These are phyloP conservation scores for Cryptococcus wingfieldii DNA, from an alignment of 1,284 basidiomycete species.

Conservation along the genomic window DNA sequence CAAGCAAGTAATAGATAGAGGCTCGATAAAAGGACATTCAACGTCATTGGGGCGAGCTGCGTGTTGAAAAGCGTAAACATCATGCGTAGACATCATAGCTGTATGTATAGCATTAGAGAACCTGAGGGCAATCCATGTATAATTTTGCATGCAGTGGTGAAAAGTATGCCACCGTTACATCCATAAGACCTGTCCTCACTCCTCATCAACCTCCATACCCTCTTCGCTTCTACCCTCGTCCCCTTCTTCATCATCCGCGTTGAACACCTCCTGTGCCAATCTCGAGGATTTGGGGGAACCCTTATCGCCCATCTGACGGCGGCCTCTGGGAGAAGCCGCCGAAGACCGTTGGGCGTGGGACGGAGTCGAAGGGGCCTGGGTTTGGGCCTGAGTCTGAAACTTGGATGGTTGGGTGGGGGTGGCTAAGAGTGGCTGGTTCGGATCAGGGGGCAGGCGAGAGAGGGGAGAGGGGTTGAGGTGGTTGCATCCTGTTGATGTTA, in stretches of 20 bases:
- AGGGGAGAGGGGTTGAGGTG: slow-evolving; percentile 43
- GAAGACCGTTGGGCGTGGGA: slow-evolving; percentile 2
- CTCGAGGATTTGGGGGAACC: slow-evolving; percentile 32
- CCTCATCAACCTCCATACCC: slow-evolving; percentile 14
- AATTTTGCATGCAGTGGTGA: no score
- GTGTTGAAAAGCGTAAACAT: not conserved
- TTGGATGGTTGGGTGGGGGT: not conserved
- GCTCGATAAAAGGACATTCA: no score
- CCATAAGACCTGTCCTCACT: slow-evolving; percentile 36
- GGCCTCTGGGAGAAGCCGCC: slow-evolving; percentile 15
- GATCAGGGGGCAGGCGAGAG: slow-evolving; percentile 12
- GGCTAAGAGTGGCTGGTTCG: not conserved
- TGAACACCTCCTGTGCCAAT: slow-evolving; percentile 39
- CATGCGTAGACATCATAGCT: not conserved
- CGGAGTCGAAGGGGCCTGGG: slow-evolving; percentile 1
- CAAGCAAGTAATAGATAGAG: no score
- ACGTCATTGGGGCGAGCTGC: no score
- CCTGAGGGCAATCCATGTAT: not conserved
- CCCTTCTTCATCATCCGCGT: slow-evolving; percentile 21
- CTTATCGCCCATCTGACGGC: slow-evolving; percentile 17
- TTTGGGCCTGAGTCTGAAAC: slow-evolving; percentile 2
- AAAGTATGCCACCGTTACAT: slow-evolving; percentile 10
- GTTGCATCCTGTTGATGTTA: slow-evolving; percentile 33
- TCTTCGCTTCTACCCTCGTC: slow-evolving; percentile 16
- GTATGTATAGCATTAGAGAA: not conserved